phyloP scores from a whole-genome alignment of 768 basidiomycete genomes.

The Trametes sanguinea region DNA sequence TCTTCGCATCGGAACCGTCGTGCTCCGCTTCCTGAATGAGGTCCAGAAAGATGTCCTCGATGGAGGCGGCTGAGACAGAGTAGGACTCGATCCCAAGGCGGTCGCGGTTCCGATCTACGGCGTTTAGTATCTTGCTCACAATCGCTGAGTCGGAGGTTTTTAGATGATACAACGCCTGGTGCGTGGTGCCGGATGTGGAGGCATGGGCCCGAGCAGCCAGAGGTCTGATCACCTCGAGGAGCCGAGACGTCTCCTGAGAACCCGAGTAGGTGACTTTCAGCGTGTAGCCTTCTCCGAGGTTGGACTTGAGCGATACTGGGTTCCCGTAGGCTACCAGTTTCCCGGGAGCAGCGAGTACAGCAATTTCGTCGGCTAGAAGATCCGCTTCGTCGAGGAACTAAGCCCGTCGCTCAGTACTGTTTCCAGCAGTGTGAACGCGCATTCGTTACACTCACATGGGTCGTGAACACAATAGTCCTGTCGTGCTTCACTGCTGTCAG shows the following conservation, averaged over 20 bases:
- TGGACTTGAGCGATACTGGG: constrained; percentile 70
- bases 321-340: constrained; percentile 72
- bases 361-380: constrained; percentile 73
- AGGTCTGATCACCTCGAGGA: constrained; percentile 25
- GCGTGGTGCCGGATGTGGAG: constrained; percentile 43
- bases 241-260: constrained; percentile 23
- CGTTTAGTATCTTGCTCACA: constrained; percentile 57
- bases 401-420: background rate
- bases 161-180: constrained; percentile 55
- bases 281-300: constrained; percentile 72
- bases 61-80: constrained; percentile 70
- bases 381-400: constrained; percentile 82
- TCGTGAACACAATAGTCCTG: constrained; percentile 74
- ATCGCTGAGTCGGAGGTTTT: constrained; percentile 56
- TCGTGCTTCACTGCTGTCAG: constrained; percentile 66
- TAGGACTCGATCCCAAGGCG: constrained; percentile 50
- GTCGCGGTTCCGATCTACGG: constrained; percentile 50
- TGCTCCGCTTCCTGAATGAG: constrained; percentile 48
- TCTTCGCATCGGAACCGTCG: constrained; percentile 35
- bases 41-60: constrained; percentile 81
- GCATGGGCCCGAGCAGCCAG: constrained; percentile 44
- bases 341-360: constrained; percentile 74
- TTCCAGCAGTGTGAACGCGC: constrained; percentile 3
- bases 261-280: constrained; percentile 49
- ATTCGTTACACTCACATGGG: constrained; percentile 53